Base-by-base conservation (phyloP, 116 monocot species). In the Dioscorea cayenensis region DNA sequence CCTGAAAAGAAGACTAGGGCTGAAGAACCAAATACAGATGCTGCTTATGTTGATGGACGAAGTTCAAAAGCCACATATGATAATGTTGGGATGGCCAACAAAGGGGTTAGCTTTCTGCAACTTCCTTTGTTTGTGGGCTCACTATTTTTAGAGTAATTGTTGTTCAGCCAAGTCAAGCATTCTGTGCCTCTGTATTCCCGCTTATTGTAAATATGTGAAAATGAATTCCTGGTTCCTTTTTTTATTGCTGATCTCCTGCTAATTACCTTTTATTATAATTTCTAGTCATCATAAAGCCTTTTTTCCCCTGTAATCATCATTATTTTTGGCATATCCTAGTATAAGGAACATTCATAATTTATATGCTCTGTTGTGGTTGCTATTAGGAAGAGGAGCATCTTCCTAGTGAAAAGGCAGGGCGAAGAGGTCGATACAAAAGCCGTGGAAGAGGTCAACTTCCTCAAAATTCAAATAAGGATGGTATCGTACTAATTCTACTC, bases 391-490 rank as follows among this genome's bases (percentile, higher is more conserved):
- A 78, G 36, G 72, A 73, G 28, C 77, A 77, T 68, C 20, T 50
- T 60, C 25, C 51, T 8, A 43, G 66, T 76, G 65, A 59, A 52
- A 87, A 83, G 71, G 78, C 64, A 32, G 79, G 61, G 38, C 67
- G 75, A 49, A 78, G 36, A 71, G 66, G 49, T 69, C 71, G 71
- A 14, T 43, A 71, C 67, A 86, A 71, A 71, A 59, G 50, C 38
- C 77, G 75, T 67, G 84, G 75, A 48, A 78, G 73, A 71, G 76
- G 79, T 68, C 71, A 55, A 12, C 63, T 36, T 43, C 84, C 76
- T 36, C 80, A 83, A 64, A 76, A 51, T 69, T 60, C 58, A 27
- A 73, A 37, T 36, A 79, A 63, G 51, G 77, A 67, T 78, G 84
- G 90, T 86, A 76, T 37, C 16, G 7, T 50, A 59, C 17, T 43